phyloP scores from a whole-genome alignment of 177 flowering plant genomes.

The Telopea speciosissima region DNA sequence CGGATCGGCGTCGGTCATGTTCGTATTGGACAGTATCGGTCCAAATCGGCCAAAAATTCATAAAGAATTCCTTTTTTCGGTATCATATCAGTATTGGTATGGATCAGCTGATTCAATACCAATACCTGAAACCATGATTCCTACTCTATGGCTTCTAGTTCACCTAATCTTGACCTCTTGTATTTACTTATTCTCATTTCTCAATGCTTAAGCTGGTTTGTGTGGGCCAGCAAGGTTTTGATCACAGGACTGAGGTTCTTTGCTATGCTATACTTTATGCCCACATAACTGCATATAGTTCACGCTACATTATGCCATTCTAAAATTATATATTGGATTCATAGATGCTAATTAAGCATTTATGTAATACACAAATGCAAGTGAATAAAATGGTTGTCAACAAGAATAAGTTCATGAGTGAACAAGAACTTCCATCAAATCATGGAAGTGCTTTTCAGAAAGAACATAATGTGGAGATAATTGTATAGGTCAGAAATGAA shows the following conservation, averaged over 20 bases:
- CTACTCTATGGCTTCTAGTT: conserved; percentile 20
- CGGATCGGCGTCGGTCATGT: too few species aligned
- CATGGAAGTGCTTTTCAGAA: neutral
- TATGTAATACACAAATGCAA: neutral
- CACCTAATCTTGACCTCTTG: neutral
- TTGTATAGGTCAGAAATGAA: neutral
- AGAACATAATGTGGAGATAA: neutral
- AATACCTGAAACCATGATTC: too few species aligned
- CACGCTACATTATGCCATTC: neutral
- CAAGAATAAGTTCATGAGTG: neutral
- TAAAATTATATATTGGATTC: neutral
- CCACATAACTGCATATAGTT: neutral
- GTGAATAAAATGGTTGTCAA: neutral
- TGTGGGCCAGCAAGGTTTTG: neutral
- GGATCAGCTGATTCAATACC: too few species aligned
- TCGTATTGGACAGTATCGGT: too few species aligned
- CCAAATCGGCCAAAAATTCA: too few species aligned
- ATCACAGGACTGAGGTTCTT: neutral
- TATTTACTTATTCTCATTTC: too few species aligned
- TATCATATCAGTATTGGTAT: too few species aligned
- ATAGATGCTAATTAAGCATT: neutral
- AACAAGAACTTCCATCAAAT: neutral
- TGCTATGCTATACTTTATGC: neutral
- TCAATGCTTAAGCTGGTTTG: neutral
- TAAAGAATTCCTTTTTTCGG: too few species aligned